phyloP scores from a whole-genome alignment of 2,329 filamentous ascomycete genomes.

The Leptoxyphium fumago region DNA sequence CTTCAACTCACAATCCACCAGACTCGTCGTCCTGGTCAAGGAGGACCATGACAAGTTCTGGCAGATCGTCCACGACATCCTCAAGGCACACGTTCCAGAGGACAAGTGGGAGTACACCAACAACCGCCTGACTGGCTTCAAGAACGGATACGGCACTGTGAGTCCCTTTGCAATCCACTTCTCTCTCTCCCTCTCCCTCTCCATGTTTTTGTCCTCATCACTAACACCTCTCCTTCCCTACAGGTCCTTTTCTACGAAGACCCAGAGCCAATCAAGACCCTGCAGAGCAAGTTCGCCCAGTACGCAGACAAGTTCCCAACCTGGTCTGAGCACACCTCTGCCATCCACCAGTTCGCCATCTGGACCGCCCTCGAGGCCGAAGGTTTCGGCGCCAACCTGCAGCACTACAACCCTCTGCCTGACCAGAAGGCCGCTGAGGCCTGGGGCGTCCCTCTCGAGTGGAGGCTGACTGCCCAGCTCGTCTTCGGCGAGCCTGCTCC shows the following conservation, averaged over 20 bases:
- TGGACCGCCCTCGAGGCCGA: conserved; percentile 76
- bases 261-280: conserved; percentile 46
- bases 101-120: conserved; percentile 45
- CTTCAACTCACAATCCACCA: conserved; percentile 81
- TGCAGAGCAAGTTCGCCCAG: conserved; percentile 53
- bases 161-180: conserved; percentile 17
- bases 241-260: conserved; percentile 79
- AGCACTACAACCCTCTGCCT: conserved; percentile 85
- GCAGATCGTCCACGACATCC: conserved; percentile 52
- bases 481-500: conserved; percentile 45
- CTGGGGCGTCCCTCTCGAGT: conserved; percentile 57
- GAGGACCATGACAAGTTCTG: conserved; percentile 79
- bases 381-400: conserved; percentile 74
- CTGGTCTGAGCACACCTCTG: conserved; percentile 64
- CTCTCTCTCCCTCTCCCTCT: background rate
- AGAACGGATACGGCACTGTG: conserved; percentile 61
- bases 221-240: background rate
- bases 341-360: conserved; percentile 66
- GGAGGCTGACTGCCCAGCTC: conserved; percentile 69
- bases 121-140: conserved; percentile 44
- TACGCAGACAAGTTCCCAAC: conserved; percentile 68
- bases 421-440: conserved; percentile 53
- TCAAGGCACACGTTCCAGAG: conserved; percentile 54
- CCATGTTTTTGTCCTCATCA: background rate
- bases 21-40: conserved; percentile 63